A percentile compares a stretch with the other conserved stretches of the same genome.
Conservation (phyloP, 2,329 filamentous ascomycete genomes). For the Fusarium tricinctum region DNA sequence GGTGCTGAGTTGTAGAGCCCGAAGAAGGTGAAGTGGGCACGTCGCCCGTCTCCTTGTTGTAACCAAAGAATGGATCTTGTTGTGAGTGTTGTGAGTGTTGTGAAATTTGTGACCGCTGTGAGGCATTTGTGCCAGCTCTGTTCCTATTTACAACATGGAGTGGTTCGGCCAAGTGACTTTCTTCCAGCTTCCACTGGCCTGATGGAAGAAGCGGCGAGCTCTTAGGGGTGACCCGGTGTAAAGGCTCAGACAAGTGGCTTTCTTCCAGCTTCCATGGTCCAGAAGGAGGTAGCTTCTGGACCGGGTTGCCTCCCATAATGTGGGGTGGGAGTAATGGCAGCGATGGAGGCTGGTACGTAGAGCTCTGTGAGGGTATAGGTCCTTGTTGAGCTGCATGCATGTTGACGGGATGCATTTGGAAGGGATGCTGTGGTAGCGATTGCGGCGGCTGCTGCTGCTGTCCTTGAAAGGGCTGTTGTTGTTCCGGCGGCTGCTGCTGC, state of each 20-base stretch:
- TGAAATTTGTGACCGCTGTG: conserved; percentile 39
- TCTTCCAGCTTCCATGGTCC: conserved; percentile 68
- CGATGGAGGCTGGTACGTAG: conserved; percentile 23
- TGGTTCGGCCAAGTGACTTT: conserved; percentile 67
- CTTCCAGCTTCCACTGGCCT: conserved; percentile 66
- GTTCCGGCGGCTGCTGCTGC: neutral
- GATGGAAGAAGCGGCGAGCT: conserved; percentile 58
- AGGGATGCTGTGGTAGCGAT: conserved; percentile 34
- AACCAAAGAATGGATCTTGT: conserved; percentile 49
- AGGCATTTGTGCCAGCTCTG: conserved; percentile 51
- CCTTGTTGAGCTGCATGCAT: conserved; percentile 3
- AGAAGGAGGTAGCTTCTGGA: conserved; percentile 59
- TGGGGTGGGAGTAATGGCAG: conserved; percentile 46
- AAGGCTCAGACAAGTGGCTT: conserved; percentile 66
- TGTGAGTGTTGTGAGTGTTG: conserved; percentile 51
- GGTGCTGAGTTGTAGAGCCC: conserved; percentile 24
- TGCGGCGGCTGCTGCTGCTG: neutral
- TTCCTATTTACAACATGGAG: conserved; percentile 56
- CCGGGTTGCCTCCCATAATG: conserved; percentile 53
- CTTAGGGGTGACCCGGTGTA: conserved; percentile 52
- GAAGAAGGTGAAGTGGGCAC: conserved; percentile 34
- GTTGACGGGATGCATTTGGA: conserved; percentile 40
- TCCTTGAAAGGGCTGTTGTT: conserved; percentile 6
- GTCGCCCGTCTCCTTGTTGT: conserved; percentile 64
- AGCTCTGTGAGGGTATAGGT: conserved; percentile 26